Evolutionary conservation across 176 grass and related monocot species (phyloP).

Genomic region (Hordeum marinum): DNA sequence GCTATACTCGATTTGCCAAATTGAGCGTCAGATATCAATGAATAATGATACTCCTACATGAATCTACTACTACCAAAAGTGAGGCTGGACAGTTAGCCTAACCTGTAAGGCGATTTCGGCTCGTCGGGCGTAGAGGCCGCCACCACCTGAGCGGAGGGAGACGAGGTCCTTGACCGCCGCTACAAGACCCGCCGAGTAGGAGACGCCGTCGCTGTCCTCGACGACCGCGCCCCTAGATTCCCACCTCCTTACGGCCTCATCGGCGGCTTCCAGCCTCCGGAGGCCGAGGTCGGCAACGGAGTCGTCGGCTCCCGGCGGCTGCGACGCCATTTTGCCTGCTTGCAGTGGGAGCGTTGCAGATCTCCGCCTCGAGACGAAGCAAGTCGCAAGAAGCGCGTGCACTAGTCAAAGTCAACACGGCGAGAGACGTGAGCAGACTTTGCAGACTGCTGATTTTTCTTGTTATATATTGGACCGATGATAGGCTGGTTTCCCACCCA

Average conservation of each 20-base stretch:
- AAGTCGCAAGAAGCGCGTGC: no score
- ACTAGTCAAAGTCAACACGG: no score
- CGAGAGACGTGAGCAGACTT: no score
- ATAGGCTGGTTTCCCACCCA: no score
- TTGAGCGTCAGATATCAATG: no score
- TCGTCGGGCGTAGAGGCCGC: no score
- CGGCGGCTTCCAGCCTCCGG: neutral
- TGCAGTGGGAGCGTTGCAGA: neutral
- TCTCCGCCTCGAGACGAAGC: neutral
- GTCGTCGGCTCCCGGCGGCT: neutral
- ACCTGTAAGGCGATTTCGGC: neutral
- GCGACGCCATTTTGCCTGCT: neutral
- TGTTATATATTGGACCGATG: no score
- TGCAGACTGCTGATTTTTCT: no score
- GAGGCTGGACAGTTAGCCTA: neutral
- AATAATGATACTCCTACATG: no score
- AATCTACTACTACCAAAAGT: no score
- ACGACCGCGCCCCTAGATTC: neutral
- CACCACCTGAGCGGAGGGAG: neutral
- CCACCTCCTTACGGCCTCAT: conserved; percentile 2
- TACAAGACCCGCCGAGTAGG: neutral
- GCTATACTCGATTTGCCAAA: no score
- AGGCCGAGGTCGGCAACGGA: neutral
- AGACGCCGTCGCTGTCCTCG: neutral
- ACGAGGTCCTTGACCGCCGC: conserved; percentile 9